Evolutionary conservation across 768 basidiomycete genomes (phyloP).

Genomic region (Suillus plorans): DNA sequence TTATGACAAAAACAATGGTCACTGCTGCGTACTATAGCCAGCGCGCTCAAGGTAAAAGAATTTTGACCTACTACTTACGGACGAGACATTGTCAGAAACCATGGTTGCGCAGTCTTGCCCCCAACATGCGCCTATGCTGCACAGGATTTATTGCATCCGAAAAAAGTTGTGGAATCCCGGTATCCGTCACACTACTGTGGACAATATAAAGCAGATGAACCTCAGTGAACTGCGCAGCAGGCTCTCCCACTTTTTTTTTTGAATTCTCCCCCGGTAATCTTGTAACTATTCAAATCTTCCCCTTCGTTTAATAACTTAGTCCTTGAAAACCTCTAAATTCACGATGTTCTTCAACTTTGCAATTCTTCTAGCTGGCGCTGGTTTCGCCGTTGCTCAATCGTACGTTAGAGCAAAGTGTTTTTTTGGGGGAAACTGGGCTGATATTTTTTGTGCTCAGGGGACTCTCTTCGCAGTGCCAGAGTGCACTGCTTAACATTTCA

Average conservation of each 20-base stretch:
- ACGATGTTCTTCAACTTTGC: constrained; percentile 27
- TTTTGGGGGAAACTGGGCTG: not conserved
- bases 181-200: not conserved
- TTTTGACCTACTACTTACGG: not conserved
- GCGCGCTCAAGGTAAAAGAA: not conserved
- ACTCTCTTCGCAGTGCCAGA: constrained; percentile 50
- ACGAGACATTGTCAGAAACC: not conserved
- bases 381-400: constrained; percentile 44
- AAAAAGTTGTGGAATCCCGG: not conserved
- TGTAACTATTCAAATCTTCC: not conserved
- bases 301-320: not conserved
- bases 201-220: not conserved
- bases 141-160: not conserved
- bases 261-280: not conserved
- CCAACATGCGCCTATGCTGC: not conserved
- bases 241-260: not conserved
- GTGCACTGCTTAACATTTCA: constrained; percentile 45
- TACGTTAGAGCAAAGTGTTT: constrained; percentile 24
- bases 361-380: constrained; percentile 33
- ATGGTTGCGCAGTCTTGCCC: not conserved
- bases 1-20: not conserved
- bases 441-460: constrained; percentile 20
- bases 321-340: not conserved
- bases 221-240: not conserved
- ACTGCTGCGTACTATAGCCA: not conserved